phyloP scores from a whole-genome alignment of 129 eudicot genomes.

The Flaveria brownii region DNA sequence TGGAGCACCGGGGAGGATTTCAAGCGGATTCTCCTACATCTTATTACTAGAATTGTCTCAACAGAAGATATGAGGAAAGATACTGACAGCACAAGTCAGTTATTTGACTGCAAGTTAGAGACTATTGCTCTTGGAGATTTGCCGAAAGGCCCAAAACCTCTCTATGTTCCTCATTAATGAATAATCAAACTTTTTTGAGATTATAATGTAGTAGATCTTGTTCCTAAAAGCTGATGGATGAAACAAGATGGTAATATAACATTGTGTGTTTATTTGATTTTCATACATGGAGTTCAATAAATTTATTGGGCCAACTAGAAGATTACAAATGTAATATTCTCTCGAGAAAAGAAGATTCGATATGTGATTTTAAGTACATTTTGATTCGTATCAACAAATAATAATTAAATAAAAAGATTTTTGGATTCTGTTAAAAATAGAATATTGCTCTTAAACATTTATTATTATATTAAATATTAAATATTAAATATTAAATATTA shows the following conservation, averaged over 20 bases:
- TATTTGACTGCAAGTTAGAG: slow-evolving; percentile 56
- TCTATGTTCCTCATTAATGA: slow-evolving; percentile 45
- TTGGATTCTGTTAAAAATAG: no score
- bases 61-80: slow-evolving; percentile 17
- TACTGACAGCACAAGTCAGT: not conserved
- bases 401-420: no score
- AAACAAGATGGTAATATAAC: not conserved
- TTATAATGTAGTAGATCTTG: not conserved
- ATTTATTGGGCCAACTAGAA: not conserved
- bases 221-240: not conserved
- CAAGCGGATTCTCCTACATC: slow-evolving; percentile 39
- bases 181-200: not conserved
- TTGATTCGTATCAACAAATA: not conserved
- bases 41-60: slow-evolving; percentile 27
- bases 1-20: slow-evolving; percentile 67
- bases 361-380: no score
- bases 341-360: not conserved
- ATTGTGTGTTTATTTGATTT: not conserved
- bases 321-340: not conserved
- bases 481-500: no score
- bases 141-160: slow-evolving; percentile 32
- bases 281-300: not conserved
- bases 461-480: no score
- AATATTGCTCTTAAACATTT: no score
- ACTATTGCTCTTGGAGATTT: slow-evolving; percentile 42